A percentile compares a stretch with the other conserved stretches of the same genome.
Evolutionary conservation across 2,329 filamentous ascomycete species (phyloP).

Genomic region (Arachnopeziza araneosa): DNA sequence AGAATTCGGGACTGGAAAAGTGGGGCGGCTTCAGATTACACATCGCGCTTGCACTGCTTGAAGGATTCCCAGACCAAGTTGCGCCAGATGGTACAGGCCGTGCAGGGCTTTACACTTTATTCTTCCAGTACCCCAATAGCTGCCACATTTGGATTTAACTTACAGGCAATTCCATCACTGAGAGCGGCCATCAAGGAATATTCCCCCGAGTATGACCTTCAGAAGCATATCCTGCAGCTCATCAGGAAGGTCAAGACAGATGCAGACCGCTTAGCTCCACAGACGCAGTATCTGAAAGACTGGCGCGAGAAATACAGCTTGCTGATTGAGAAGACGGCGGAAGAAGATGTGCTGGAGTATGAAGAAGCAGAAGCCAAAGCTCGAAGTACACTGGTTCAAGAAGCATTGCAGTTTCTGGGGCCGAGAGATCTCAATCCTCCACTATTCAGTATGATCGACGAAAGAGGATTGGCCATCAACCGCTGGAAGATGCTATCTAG

Average conservation of each 20-base stretch:
- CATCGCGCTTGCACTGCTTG: slow-evolving; percentile 8
- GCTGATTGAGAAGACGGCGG: slow-evolving; percentile 5
- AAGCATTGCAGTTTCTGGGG: slow-evolving; percentile 20
- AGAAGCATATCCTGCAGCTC: slow-evolving; percentile 10
- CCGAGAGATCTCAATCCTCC: slow-evolving; percentile 17
- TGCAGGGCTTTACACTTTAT: background rate
- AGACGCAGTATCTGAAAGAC: background rate
- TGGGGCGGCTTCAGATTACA: slow-evolving; percentile 7
- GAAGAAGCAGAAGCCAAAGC: slow-evolving; percentile 13
- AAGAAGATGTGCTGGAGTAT: slow-evolving; percentile 8
- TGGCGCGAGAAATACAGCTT: background rate
- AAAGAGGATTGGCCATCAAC: slow-evolving; percentile 18
- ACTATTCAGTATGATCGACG: slow-evolving; percentile 17
- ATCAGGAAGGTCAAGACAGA: slow-evolving; percentile 10
- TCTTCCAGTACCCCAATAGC: background rate
- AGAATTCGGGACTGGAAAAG: slow-evolving; percentile 10
- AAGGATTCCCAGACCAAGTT: slow-evolving; percentile 4
- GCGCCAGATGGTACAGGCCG: slow-evolving; percentile 1
- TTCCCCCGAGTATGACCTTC: slow-evolving; percentile 2
- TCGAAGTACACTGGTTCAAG: slow-evolving; percentile 6
- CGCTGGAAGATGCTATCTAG: slow-evolving; percentile 17
- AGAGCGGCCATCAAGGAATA: slow-evolving; percentile 10
- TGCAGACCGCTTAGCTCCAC: slow-evolving; percentile 1
- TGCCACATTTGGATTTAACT: background rate
- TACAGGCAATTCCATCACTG: slow-evolving; percentile 9